Evolutionary conservation across 129 eudicot genomes (phyloP), one percentile per base, ranked within the genome.

Genomic region (Chrysanthemum lavandulifolium): DNA sequence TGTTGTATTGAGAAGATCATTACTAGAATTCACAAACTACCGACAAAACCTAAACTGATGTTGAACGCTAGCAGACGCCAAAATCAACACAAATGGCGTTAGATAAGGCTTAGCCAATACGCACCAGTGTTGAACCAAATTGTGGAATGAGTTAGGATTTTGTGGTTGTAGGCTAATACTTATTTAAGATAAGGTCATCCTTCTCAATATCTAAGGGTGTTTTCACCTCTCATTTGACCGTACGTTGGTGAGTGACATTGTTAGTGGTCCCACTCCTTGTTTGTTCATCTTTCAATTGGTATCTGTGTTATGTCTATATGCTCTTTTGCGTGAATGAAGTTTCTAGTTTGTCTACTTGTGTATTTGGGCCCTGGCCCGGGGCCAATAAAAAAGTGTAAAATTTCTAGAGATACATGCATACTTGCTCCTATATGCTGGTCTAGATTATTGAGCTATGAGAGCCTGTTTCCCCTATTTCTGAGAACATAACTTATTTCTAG

Each of bases 81-180:
- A 65, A 68, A 40, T 53, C 25, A 65, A 10, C 62, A 67, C 25
- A 21, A 68, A 61, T 25, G 12, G 48, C 56, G 79, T 80, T 54
- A 69, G 84, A 75, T 69, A 76, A 80, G 77, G 77, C 73, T 74
- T 80, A 48, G 68, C 80, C 80, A 69, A 57, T 75, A 61, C 21
- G 68, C 54, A 74, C 54, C 51, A 61, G 18, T 67, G 53, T 68
- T 6, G 50, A 63, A 71, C 72, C 66, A 78, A 62, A 68, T 80
- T 76, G 72, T 74, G 68, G 15, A 65, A 63, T 61, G 40, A 16
- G 56, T 68, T 53, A 68, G 67, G 61, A 48, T 80, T 80, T 75
- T 74, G 84, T 80, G 84, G 84, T 55, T 80, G 80, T 68, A 75
- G 76, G 73, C 55, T 68, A 69, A 70, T 69, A 69, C 57, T 23